Evolutionary conservation across 495 filamentous ascomycete species (phyloP), one percentile per base, ranked within the genome.

Genomic region (Astrothelium macrocarpum): DNA sequence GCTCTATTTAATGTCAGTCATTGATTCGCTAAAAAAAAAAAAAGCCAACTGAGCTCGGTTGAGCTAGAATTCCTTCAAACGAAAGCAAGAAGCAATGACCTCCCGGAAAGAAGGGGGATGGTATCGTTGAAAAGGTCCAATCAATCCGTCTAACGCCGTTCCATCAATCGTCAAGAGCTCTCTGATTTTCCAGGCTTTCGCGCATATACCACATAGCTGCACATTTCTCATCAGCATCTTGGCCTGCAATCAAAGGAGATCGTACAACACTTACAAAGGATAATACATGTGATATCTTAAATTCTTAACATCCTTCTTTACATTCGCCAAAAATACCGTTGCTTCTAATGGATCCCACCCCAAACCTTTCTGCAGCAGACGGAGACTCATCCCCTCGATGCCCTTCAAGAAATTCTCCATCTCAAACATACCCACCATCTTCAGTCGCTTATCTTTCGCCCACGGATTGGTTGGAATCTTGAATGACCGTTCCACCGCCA

Each of bases 391-490:
- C 29, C 59, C 29, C 63, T 65, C 63, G 4, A 61, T 16, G 3
- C 64, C 64, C 64, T 53, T 42, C 11, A 65, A 20, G 25, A 43
- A 39, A 25, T 65, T 49, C 28, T 49, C 26, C 64, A 61, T 61
- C 12, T 65, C 26, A 53, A 46, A 45, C 59, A 31, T 39, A 0
- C 59, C 59, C 1, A 65, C 64, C 43, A 26, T 58, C 28, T 58
- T 53, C 45, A 62, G 20, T 20, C 59, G 25, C 59, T 65, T 62
- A 25, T 53, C 43, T 45, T 62, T 65, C 4, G 64, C 42, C 64
- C 64, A 65, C 20, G 59, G 59, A 23, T 45, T 56, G 16, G 11
- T 65, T n/a, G 64, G 64, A 28, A 65, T 62, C 31, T 62, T 61
- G 43, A 56, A 39, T 16, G 31, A 26, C n/a, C 28, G 31, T n/a